Conservation (phyloP, 2,329 filamentous ascomycete species). For the Escovopsis sp. region DNA sequence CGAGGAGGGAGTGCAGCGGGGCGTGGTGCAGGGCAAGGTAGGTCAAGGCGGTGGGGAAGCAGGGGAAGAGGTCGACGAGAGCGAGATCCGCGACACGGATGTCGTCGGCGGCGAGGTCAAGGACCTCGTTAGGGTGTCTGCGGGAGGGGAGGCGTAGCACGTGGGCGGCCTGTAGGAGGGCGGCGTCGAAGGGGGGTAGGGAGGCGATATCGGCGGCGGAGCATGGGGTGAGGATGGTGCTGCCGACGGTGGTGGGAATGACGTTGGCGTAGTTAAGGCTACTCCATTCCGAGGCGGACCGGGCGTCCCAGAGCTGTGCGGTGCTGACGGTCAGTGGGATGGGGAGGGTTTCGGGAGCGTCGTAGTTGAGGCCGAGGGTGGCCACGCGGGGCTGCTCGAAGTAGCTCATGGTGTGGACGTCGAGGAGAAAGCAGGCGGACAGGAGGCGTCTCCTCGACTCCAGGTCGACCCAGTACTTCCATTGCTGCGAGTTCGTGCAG, state of each 20-base stretch:
- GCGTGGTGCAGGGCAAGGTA: slow-evolving; percentile 43
- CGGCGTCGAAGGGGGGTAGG: slow-evolving; percentile 23
- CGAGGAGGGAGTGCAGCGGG: slow-evolving; percentile 41
- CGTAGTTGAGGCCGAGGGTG: slow-evolving; percentile 21
- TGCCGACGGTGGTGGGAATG: slow-evolving; percentile 12
- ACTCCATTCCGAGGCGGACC: slow-evolving; percentile 30
- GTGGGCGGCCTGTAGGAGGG: slow-evolving; percentile 24
- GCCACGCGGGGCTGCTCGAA: slow-evolving; percentile 30
- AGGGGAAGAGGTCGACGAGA: slow-evolving; percentile 27
- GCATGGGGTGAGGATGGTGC: slow-evolving; percentile 17
- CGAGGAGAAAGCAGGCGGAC: slow-evolving; percentile 40
- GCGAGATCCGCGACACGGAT: slow-evolving; percentile 11
- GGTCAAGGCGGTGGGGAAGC: slow-evolving; percentile 30
- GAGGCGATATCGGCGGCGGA: slow-evolving; percentile 20
- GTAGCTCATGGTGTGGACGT: slow-evolving; percentile 39
- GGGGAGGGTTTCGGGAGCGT: slow-evolving; percentile 18
- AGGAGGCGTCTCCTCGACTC: slow-evolving; percentile 39
- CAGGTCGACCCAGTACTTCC: slow-evolving; percentile 35
- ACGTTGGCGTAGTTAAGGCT: slow-evolving; percentile 15
- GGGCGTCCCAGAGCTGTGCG: slow-evolving; percentile 33
- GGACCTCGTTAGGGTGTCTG: slow-evolving; percentile 12
- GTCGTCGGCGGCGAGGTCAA: slow-evolving; percentile 10
- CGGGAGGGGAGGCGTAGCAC: slow-evolving; percentile 23
- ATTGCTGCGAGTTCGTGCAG: slow-evolving; percentile 21
- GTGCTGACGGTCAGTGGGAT: slow-evolving; percentile 33